These are phyloP conservation scores for Raffaelea albimanens DNA, from an alignment of 2,329 filamentous ascomycete genomes.

Conservation along the genomic window DNA sequence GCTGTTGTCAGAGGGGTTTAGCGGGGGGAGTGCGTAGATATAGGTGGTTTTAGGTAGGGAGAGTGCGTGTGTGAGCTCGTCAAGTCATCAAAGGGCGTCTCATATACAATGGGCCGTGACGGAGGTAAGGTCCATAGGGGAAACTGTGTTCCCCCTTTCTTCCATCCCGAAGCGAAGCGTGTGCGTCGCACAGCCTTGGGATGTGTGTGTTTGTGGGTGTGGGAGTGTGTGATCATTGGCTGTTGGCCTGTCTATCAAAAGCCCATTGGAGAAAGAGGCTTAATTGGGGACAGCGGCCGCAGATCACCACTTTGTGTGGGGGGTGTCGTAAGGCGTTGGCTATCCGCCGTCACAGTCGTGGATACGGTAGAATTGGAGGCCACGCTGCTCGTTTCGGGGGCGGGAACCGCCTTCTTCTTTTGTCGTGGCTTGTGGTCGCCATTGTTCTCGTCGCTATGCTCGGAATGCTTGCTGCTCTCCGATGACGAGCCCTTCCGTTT, in stretches of 20 bases:
- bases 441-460: constrained; percentile 11
- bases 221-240: too few species aligned
- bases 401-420: constrained; percentile 32
- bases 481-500: constrained; percentile 56
- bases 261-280: constrained; percentile 54
- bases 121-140: too few species aligned
- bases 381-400: constrained; percentile 32
- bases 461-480: constrained; percentile 50
- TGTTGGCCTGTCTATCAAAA: constrained; percentile 26
- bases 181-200: too few species aligned
- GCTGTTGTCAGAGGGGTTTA: too few species aligned
- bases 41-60: too few species aligned
- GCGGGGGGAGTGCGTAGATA: too few species aligned
- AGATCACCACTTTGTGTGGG: constrained; percentile 31
- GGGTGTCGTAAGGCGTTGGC: constrained; percentile 27
- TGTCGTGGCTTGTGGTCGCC: constrained; percentile 19
- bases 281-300: constrained; percentile 54
- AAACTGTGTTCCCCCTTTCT: too few species aligned
- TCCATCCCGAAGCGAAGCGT: too few species aligned
- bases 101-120: too few species aligned
- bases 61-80: too few species aligned
- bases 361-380: constrained; percentile 34
- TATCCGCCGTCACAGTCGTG: constrained; percentile 36
- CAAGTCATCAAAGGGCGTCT: not conserved
- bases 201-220: too few species aligned